Evolutionary conservation across 495 filamentous ascomycete genomes (phyloP), one percentile per base, ranked within the genome.

Genomic region (Penicillium pancosmium): DNA sequence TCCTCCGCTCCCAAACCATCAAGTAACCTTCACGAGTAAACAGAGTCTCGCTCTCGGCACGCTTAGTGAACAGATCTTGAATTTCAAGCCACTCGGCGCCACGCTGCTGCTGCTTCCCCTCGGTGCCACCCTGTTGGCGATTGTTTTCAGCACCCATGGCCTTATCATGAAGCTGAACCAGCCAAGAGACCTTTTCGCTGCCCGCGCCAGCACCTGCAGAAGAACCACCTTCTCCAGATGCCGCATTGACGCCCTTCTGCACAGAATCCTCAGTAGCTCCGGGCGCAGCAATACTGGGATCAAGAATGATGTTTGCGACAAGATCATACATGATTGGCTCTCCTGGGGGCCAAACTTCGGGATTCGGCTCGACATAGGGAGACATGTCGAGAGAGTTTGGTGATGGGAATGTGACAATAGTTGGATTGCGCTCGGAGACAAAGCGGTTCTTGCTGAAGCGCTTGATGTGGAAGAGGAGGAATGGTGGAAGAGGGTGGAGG

Each of bases 371-470:
- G 25, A 97, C 91, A 65, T 93, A 99, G 0, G 91, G 92, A 4
- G 85, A 82, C 79, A 97, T 86, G 68, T 99, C 91, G 15, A 99
- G 84, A 25, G 85, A 86, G 56, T 88, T 82, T 11, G 80, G 75
- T 4, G 87, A 85, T 55, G 91, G 89, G 75, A 98, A 97, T 9
- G 93, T 97, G 55, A 99, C 94, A 68, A 99, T 99, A 0, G 95
- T 98, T 5, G 93, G 94, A 73, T 98, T 99, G 35, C 94, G 89
- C 74, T 99, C 95, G 4, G 86, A 80, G 31, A 98, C 91, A 71
- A 98, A 98, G 61, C 96, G 93, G 79, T 99, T 99, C 57, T 87
- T 84, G 66, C 85, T 89, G 83, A 99, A 99, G 41, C 94, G 90
- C 74, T 98, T 98, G 80, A 99, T 87, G 75, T 98, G 93, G 78